Percentiles rank a stretch among this genome's conserved stretches.
Evolutionary conservation across 2,329 filamentous ascomycete genomes (phyloP).

Genomic region (Phoma sp.): DNA sequence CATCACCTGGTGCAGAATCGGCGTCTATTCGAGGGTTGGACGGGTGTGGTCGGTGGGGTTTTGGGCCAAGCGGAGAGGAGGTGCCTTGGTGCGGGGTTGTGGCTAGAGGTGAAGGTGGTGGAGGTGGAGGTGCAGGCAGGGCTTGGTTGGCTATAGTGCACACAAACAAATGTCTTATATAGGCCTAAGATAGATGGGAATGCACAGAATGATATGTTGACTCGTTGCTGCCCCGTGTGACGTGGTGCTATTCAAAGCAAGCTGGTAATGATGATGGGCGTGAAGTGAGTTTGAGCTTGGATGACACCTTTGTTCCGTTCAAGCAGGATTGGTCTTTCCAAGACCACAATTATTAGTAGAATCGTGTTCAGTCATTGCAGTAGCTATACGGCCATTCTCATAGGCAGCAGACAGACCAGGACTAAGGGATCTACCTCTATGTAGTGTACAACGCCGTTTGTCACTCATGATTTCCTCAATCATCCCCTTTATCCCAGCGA

Average conservation of each 20-base stretch:
- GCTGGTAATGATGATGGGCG: too few relatives aligned
- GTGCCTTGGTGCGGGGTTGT: not conserved
- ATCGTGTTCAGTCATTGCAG: constrained; percentile 14
- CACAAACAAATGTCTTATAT: too few relatives aligned
- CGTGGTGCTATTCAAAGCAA: not conserved
- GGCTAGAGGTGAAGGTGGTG: not conserved
- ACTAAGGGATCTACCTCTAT: constrained; percentile 21
- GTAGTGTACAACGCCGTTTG: constrained; percentile 29
- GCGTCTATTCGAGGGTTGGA: too few relatives aligned
- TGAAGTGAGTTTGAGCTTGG: too few relatives aligned
- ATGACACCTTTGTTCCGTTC: not conserved
- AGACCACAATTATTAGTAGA: not conserved
- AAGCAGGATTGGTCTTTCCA: not conserved
- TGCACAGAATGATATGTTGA: not conserved
- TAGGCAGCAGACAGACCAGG: constrained; percentile 7
- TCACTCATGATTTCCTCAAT: not conserved
- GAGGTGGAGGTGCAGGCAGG: too few relatives aligned
- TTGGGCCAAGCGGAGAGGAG: too few relatives aligned
- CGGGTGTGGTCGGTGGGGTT: too few relatives aligned
- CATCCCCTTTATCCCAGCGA: not conserved
- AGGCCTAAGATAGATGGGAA: not conserved
- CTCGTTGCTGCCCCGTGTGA: not conserved
- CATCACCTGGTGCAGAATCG: too few relatives aligned
- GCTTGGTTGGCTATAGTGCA: not conserved
- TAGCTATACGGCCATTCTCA: constrained; percentile 6